Base-by-base conservation (phyloP, 768 basidiomycete genomes). In the Boletus rex-veris region DNA sequence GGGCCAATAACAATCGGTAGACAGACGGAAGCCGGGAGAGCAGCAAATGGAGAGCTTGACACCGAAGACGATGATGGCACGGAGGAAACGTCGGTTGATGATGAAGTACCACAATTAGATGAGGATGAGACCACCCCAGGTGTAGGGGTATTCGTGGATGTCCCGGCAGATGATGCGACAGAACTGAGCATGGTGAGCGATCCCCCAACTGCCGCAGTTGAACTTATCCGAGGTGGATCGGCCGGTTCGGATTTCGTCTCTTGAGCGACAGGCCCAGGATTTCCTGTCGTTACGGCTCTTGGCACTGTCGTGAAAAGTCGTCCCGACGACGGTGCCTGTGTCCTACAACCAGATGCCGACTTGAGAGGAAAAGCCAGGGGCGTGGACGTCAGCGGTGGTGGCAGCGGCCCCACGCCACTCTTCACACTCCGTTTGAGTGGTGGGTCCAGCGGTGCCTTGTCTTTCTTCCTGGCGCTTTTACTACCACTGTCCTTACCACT, bases 1-100 rank as follows among this genome's bases (percentile, higher is more conserved):
- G 88, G 84, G 7, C 84, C 86, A 40, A 94, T 75, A 36, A 90
- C 69, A 55, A 93, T 91, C 9, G 92, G 90, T 45, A 92, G 79
- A 45, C 83, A 80, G 31, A 90, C 86, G 50, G 70, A 66, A 19
- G 71, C 61, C 2, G 68, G 63, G 7, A 75, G 64, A 40, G 73
- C 48, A 39, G 70, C 45, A 18, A 73, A 67, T 12, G 67, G 57
- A 26, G 71, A 61, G 11, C 51, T 9, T 3, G 64, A 42, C 19
- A 18, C 33, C 2, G 55, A 42, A 26, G 63, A 48, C 31, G 54
- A 21, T 10, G 55, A 30, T 43, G 55, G 21, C 16, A 16, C 16
- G 30, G 59, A 61, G 18, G 63, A 48, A 47, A 60, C 45, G 26
- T 59, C 50, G 24, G 45, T 30, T 12, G 71, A 56, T 4, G 66